Evolutionary conservation across 768 basidiomycete species (phyloP).

Genomic region (Chalciporus piperatus): DNA sequence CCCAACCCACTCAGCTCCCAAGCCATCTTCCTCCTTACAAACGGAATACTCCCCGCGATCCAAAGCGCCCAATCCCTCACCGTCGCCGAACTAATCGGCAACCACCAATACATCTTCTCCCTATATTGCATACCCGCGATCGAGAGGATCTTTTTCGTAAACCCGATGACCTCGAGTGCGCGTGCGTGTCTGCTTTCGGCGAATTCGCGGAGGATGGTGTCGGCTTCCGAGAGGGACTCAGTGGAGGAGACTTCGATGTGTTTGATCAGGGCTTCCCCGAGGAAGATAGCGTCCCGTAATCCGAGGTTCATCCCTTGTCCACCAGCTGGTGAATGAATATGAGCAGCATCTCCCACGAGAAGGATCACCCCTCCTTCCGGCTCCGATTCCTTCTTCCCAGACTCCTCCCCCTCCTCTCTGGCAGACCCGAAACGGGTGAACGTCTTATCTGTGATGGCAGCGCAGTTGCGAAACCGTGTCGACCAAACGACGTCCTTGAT

Average conservation of each 20-base stretch:
- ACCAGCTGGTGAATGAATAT: conserved; percentile 49
- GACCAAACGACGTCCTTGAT: conserved; percentile 41
- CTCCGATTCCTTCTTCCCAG: neutral
- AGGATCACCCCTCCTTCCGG: conserved; percentile 8
- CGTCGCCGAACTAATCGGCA: conserved; percentile 22
- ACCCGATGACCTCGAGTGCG: conserved; percentile 38
- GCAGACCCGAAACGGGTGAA: conserved; percentile 28
- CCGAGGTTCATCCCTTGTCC: conserved; percentile 58
- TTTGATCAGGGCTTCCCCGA: conserved; percentile 38
- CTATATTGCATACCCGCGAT: conserved; percentile 18
- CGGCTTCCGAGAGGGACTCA: conserved; percentile 11
- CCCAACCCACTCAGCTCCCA: conserved; percentile 21
- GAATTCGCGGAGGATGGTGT: conserved; percentile 34
- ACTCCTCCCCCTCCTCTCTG: neutral
- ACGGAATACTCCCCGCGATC: conserved; percentile 13
- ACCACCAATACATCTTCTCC: conserved; percentile 11
- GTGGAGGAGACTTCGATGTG: conserved; percentile 24
- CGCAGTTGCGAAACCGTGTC: conserved; percentile 43
- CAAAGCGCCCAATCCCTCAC: conserved; percentile 26
- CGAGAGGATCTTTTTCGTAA: conserved; percentile 37
- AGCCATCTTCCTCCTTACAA: conserved; percentile 6
- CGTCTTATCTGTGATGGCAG: conserved; percentile 39
- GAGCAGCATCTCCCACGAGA: conserved; percentile 44
- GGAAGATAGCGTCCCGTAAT: conserved; percentile 45
- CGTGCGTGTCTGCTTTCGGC: conserved; percentile 33